These are phyloP conservation scores for Mucor saturninus DNA, from an alignment of 371 early-diverging fungal species.

Conservation along the genomic window DNA sequence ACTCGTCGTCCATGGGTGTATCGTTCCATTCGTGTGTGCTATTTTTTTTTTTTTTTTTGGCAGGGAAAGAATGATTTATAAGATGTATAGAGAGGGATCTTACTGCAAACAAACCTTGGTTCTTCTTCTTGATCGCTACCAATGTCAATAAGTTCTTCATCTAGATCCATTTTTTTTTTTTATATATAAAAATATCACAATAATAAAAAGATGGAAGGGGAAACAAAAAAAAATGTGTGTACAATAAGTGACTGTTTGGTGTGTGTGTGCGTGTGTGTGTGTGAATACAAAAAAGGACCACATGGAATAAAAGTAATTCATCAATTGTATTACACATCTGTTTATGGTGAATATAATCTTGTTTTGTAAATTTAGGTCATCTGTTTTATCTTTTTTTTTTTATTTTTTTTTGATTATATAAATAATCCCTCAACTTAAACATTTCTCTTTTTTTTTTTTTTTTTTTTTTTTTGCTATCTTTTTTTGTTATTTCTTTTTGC, in stretches of 20 bases:
- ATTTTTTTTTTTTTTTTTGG: background rate
- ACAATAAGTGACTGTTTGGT: background rate
- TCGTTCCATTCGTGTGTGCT: background rate
- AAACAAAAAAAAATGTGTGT: background rate
- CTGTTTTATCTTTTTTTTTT: background rate
- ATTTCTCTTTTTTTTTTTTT: too few relatives aligned
- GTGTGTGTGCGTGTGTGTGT: too few relatives aligned
- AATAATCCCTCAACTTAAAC: background rate
- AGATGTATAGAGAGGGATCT: background rate
- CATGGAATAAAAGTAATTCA: background rate
- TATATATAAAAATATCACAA: background rate
- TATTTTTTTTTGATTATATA: background rate
- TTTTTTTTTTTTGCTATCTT: too few relatives aligned
- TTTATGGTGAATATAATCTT: slow-evolving; percentile 2
- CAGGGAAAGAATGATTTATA: too few relatives aligned
- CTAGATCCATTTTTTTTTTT: slow-evolving; percentile 18
- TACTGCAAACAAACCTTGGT: background rate
- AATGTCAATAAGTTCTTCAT: slow-evolving; percentile 40
- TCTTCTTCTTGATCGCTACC: slow-evolving; percentile 26
- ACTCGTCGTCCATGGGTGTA: slow-evolving; percentile 62
- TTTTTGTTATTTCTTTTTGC: too few relatives aligned
- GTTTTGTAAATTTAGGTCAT: background rate
- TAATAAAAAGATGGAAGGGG: background rate
- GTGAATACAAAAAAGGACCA: background rate
- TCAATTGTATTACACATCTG: background rate